Evolutionary conservation across 495 filamentous ascomycete genomes (phyloP).

Genomic region (Annulohypoxylon nitens): DNA sequence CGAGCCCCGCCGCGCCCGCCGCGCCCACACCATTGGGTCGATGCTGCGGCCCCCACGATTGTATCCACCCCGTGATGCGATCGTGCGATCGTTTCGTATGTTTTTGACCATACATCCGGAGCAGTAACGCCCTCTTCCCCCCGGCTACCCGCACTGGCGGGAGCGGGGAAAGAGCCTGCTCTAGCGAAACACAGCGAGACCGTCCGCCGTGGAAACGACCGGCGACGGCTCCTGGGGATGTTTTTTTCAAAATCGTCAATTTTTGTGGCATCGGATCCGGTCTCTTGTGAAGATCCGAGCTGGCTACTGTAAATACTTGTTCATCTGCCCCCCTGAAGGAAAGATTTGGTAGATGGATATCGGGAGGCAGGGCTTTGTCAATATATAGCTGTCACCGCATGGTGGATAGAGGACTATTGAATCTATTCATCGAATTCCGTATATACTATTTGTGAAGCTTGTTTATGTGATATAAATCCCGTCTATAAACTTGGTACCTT

Average conservation of each 20-base stretch:
- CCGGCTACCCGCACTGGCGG: conserved; percentile 29
- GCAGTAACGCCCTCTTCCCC: conserved; percentile 16
- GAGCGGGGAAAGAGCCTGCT: conserved; percentile 29
- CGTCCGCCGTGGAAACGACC: conserved; percentile 34
- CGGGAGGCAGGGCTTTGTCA: conserved; percentile 36
- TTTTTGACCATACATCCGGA: conserved; percentile 44
- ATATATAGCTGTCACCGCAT: conserved; percentile 44
- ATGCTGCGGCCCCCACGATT: conserved; percentile 55
- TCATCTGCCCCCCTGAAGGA: conserved; percentile 26
- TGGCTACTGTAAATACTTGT: conserved; percentile 41
- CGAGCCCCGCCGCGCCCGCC: conserved; percentile 34
- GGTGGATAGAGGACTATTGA: conserved; percentile 58
- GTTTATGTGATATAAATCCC: conserved; percentile 14
- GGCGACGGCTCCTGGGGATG: conserved; percentile 47
- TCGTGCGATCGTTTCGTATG: conserved; percentile 54
- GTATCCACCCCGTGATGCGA: conserved; percentile 4
- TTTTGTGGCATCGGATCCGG: conserved; percentile 30
- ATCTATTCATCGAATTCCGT: conserved; percentile 54
- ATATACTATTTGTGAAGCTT: conserved; percentile 11
- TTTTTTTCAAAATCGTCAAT: conserved; percentile 41
- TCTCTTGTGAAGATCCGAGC: conserved; percentile 36
- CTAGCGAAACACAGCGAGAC: conserved; percentile 45
- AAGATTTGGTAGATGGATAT: conserved; percentile 29
- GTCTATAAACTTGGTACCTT: not conserved
- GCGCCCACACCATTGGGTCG: conserved; percentile 53